Conservation (phyloP, 306 rosid genomes). For the Glycine soja region DNA sequence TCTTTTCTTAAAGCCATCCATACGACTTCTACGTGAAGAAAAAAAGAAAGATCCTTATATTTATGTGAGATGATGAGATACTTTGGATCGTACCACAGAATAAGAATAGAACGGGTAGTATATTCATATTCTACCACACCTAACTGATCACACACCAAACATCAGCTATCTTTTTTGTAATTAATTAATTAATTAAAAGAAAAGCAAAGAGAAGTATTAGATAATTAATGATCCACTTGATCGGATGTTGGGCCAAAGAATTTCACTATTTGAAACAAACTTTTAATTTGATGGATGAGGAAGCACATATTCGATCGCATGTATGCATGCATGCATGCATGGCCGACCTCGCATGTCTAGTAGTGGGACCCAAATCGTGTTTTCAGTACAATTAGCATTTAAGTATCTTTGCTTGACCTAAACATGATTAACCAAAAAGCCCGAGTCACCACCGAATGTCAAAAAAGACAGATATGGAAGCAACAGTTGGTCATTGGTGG, state of each 20-base stretch:
- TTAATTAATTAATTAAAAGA: constrained; percentile 8
- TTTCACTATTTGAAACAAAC: constrained; percentile 59
- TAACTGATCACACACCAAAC: constrained; percentile 43
- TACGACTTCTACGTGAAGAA: constrained; percentile 64
- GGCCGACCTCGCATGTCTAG: constrained; percentile 86
- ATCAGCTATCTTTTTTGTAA: constrained; percentile 22
- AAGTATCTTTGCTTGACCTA: constrained; percentile 62
- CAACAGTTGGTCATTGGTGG: constrained; percentile 43
- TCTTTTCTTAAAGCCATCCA: constrained; percentile 65
- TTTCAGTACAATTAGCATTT: constrained; percentile 56
- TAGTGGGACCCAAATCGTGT: constrained; percentile 61
- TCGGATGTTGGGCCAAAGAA: constrained; percentile 67
- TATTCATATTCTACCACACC: constrained; percentile 55
- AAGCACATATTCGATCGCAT: constrained; percentile 30
- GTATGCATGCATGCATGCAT: constrained; percentile 49
- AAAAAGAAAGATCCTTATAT: constrained; percentile 58
- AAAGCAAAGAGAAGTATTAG: constrained; percentile 43
- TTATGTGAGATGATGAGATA: constrained; percentile 52
- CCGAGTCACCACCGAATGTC: too few relatives aligned
- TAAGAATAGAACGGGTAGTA: constrained; percentile 59
- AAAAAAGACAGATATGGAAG: neutral
- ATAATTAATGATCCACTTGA: constrained; percentile 52
- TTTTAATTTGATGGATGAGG: constrained; percentile 67
- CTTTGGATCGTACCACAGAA: constrained; percentile 48
- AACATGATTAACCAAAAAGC: constrained; percentile 72